Conservation (phyloP, 495 filamentous ascomycete genomes). For the Xeromyces bisporus region DNA sequence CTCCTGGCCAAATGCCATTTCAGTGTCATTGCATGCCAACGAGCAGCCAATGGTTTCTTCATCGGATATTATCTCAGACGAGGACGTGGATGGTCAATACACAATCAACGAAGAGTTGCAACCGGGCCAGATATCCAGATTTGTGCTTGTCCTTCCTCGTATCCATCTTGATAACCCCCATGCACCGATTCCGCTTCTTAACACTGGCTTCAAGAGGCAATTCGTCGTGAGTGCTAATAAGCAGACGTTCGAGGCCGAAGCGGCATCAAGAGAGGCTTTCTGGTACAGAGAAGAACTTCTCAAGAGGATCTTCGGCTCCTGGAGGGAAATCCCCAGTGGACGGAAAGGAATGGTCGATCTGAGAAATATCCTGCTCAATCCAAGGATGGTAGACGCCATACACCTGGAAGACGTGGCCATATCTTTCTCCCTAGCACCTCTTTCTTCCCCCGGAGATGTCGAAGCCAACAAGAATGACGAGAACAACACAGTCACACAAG, state of each 20-base stretch:
- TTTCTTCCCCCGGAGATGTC: constrained; percentile 6
- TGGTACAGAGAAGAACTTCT: constrained; percentile 84
- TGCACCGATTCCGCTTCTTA: constrained; percentile 62
- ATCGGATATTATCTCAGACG: background rate
- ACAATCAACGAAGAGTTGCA: constrained; percentile 43
- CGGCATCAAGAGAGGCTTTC: constrained; percentile 64
- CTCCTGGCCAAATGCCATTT: constrained; percentile 63
- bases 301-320: constrained; percentile 48
- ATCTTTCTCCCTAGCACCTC: constrained; percentile 34
- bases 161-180: constrained; percentile 62
- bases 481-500: constrained; percentile 15
- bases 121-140: constrained; percentile 61
- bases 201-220: constrained; percentile 55
- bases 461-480: constrained; percentile 1
- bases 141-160: constrained; percentile 60
- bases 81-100: constrained; percentile 16
- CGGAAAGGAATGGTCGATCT: constrained; percentile 59
- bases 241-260: constrained; percentile 61
- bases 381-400: constrained; percentile 70
- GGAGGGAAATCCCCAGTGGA: constrained; percentile 43
- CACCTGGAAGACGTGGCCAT: constrained; percentile 67
- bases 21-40: constrained; percentile 36
- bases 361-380: constrained; percentile 49
- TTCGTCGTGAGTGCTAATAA: constrained; percentile 75
- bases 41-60: constrained; percentile 11